phyloP scores from a whole-genome alignment of 2,329 filamentous ascomycete species.

The Monosporascus sp. region DNA sequence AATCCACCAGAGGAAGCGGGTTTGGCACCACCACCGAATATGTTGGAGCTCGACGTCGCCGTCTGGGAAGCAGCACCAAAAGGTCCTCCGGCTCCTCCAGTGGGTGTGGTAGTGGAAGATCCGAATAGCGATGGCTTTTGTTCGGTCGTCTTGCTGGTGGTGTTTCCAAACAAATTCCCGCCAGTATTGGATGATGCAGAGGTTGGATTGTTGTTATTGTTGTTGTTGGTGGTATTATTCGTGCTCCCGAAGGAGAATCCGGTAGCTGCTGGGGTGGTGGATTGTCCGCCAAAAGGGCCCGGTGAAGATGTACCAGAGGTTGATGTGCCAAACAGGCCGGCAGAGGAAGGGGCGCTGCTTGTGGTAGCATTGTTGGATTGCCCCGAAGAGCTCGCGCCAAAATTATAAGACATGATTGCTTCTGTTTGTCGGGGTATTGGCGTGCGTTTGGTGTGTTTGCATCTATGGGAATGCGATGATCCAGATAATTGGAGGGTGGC shows the following conservation, averaged over 20 bases:
- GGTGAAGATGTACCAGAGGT: slow-evolving; percentile 13
- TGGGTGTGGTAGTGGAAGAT: slow-evolving; percentile 22
- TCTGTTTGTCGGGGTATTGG: slow-evolving; percentile 3
- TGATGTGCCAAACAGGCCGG: slow-evolving; percentile 36
- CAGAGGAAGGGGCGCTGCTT: slow-evolving; percentile 34
- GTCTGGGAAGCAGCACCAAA: slow-evolving; percentile 21
- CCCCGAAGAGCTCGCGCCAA: slow-evolving; percentile 26
- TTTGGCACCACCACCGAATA: slow-evolving; percentile 26
- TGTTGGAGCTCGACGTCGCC: slow-evolving; percentile 9
- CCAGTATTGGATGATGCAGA: slow-evolving; percentile 14
- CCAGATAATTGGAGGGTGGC: slow-evolving; percentile 7
- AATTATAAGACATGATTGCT: slow-evolving; percentile 28
- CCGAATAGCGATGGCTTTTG: slow-evolving; percentile 26
- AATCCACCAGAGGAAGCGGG: slow-evolving; percentile 23
- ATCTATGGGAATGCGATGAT: slow-evolving; percentile 16
- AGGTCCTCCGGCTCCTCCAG: slow-evolving; percentile 13
- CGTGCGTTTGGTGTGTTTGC: slow-evolving; percentile 1
- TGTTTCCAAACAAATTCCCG: slow-evolving; percentile 30
- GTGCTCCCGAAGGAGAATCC: slow-evolving; percentile 38
- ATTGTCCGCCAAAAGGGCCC: slow-evolving; percentile 9
- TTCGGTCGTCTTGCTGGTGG: slow-evolving; percentile 25
- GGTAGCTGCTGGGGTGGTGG: slow-evolving; percentile 19
- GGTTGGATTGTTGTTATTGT: slow-evolving; percentile 14
- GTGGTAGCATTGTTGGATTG: slow-evolving; percentile 32
- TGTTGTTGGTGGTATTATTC: slow-evolving; percentile 4